Base-by-base conservation (phyloP, 2,329 filamentous ascomycete species). In the Beauveria medogensis region DNA sequence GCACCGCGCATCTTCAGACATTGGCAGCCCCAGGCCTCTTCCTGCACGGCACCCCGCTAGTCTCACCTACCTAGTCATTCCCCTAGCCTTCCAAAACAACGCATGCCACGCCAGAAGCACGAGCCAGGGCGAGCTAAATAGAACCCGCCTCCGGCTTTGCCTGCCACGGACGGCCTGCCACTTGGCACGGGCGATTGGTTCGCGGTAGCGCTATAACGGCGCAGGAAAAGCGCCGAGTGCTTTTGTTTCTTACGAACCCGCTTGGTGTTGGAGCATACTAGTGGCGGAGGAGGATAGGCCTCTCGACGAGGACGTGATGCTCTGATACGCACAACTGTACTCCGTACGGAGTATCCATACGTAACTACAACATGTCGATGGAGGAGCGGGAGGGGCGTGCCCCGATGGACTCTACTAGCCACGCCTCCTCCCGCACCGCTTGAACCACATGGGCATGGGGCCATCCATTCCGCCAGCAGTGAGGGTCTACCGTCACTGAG, bases 131-230 rank as follows among this genome's bases (percentile, higher is more conserved):
- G 30, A 47, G 50, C 56, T 55, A 37, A 37, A 16, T 37, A 52
- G 56, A 62, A 62, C 28, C 55, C 28, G 61, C 18, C 61, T 59
- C 43, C 37, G 41, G 58, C 51, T 55, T 55, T 50, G 28, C 16
- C 28, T 55, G 16, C 34, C 34, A 37, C 34, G 34, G 34, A 37
- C 34, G 34, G 34, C 30, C 37, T 37, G 40, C 41, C 51, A 48
- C n/a, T 50, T 43, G 51, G 14, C 56, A 56, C 9, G 44, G 24
- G 51, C 41, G 51, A 62, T 43, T 59, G 51, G 46, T 51, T 50
- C 44, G 18, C 56, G 47, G 48, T n/a, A 28, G 47, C 60, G 47
- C 54, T 43, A 40, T 26, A 47, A 62, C 55, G 55, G 54, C 28
- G 18, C 24, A 43, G 60, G 48, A n/a, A 55, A 48, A 50, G 48